phyloP scores from a whole-genome alignment of 202 grass and related monocot species.

The Thinopyrum obtusiflorum region DNA sequence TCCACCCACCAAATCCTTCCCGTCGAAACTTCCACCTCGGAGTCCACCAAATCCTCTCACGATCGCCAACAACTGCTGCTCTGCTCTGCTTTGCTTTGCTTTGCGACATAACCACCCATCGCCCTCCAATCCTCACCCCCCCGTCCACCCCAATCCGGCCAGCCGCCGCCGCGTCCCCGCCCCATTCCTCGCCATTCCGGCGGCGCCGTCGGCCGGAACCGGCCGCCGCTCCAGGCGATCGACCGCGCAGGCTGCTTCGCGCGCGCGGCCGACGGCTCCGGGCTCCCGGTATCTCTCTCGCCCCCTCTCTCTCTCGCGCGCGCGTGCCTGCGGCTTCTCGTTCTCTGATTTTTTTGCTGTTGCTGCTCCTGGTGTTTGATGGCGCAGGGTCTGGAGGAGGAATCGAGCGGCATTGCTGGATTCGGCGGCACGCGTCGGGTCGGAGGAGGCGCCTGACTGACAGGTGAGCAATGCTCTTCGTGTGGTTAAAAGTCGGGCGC shows the following conservation, averaged over 20 bases:
- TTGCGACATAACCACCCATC: slow-evolving; percentile 13
- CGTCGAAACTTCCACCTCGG: slow-evolving; percentile 37
- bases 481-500: no score
- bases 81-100: no score
- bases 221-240: neutral
- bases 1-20: slow-evolving; percentile 26
- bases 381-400: slow-evolving; percentile 6
- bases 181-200: neutral
- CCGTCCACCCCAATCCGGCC: neutral
- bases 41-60: slow-evolving; percentile 17
- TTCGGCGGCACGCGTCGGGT: neutral
- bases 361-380: neutral
- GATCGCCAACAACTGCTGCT: slow-evolving; percentile 25
- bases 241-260: neutral
- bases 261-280: neutral
- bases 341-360: neutral
- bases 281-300: neutral
- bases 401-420: slow-evolving; percentile 15
- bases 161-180: neutral
- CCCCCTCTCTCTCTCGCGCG: neutral
- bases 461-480: neutral
- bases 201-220: neutral
- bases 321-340: neutral
- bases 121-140: neutral
- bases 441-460: neutral